Evolutionary conservation across 208 protist genomes (phyloP), one percentile per base, ranked within the genome.

Genomic region (Endotrypanum monterogeii): DNA sequence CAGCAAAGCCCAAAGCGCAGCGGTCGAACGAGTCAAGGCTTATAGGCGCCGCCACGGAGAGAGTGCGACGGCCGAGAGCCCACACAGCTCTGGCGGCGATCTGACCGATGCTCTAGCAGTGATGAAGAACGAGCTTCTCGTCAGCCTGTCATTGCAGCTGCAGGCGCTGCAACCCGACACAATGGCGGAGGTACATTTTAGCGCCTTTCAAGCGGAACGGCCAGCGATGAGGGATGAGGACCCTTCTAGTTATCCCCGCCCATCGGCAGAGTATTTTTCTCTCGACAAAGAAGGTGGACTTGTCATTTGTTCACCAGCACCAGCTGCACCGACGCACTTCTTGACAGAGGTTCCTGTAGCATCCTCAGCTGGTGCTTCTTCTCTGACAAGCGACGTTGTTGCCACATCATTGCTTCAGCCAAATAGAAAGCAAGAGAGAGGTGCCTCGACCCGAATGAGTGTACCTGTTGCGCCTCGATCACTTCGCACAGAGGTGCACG

Each of bases 201-300:
- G 65, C 35, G 82, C 79, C 74, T 77, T 92, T 54, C 79, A 71
- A n/a, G 78, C 41, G 16, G 71, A 30, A 2, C 51, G 50, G 5
- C 32, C 35, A 23, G 51, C 52, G 11, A 57, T 41, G 28, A n/a
- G 8, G 6, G 57, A 67, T 28, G 50, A 67, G 57, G 58, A 51
- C 32, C 65, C 39, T 14, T 11, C 28, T n/a, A 28, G 3, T 28
- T 6, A 52, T 52, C 28, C 46, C 16, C 72, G 57, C 12, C 69
- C 69, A 28, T 39, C 57, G 35, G 56, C 44, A 35, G 68, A 74
- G 14, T 92, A 73, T 63, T 96, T 94, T 65, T 86, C 86, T 7
- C 20, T 94, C 18, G 91, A 93, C 41, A 82, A 84, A 6, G 70
- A 80, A 16, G 91, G 91, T 0, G 70, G 83, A 20, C 52, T 94